These are phyloP conservation scores for Curvularia spicifera DNA, from an alignment of 2,329 filamentous ascomycete genomes.

Conservation along the genomic window DNA sequence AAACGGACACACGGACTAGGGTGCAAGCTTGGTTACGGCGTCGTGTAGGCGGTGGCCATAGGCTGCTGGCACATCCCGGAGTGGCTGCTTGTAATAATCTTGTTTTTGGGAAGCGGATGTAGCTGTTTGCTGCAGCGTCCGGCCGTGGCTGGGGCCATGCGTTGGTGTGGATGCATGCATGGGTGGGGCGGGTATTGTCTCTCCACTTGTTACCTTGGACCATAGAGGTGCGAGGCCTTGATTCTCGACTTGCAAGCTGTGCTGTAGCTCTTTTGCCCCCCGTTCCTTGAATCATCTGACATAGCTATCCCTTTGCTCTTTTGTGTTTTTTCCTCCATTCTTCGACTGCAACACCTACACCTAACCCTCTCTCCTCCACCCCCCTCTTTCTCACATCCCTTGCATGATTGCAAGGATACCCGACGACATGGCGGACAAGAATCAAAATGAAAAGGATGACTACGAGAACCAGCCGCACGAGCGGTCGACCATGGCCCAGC, in stretches of 20 bases:
- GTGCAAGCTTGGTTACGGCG: slow-evolving; percentile 19
- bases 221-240: slow-evolving; percentile 16
- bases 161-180: slow-evolving; percentile 6
- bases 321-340: neutral
- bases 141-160: slow-evolving; percentile 13
- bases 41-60: slow-evolving; percentile 10
- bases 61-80: slow-evolving; percentile 13
- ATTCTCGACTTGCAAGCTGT: slow-evolving; percentile 11
- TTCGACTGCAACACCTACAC: neutral
- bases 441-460: slow-evolving; percentile 26
- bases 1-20: slow-evolving; percentile 9
- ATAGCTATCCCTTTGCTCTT: neutral
- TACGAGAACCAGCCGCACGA: slow-evolving; percentile 46
- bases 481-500: slow-evolving; percentile 55
- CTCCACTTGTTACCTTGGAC: slow-evolving; percentile 13
- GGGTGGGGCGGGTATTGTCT: slow-evolving; percentile 4
- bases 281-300: slow-evolving; percentile 3
- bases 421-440: slow-evolving; percentile 42
- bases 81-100: slow-evolving; percentile 44
- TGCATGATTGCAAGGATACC: slow-evolving; percentile 29
- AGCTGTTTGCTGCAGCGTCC: slow-evolving; percentile 1
- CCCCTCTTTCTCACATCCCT: slow-evolving; percentile 1
- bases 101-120: slow-evolving; percentile 33
- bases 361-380: neutral
- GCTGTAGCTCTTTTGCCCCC: neutral